Percentiles rank a stretch among this genome's conserved stretches.
phyloP scores from a whole-genome alignment of 352 stramenopile genomes.

The Globisporangium polare region DNA sequence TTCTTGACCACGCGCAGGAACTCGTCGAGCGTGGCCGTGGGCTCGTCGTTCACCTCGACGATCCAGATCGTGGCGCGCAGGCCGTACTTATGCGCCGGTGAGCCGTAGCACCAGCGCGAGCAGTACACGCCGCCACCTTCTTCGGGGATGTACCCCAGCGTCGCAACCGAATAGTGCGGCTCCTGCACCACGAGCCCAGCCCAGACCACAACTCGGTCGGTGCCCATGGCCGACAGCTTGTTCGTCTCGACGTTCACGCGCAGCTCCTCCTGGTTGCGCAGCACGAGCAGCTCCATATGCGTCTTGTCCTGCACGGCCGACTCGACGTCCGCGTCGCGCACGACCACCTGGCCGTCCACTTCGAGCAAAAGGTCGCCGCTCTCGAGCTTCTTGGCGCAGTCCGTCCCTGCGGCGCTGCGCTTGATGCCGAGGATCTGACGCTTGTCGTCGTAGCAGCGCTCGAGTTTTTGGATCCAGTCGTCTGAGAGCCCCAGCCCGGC shows the following conservation, averaged over 20 bases:
- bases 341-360: slow-evolving; percentile 69
- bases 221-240: slow-evolving; percentile 74
- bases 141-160: slow-evolving; percentile 82
- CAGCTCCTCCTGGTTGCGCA: slow-evolving; percentile 74
- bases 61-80: slow-evolving; percentile 90
- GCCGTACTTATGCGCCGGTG: slow-evolving; percentile 88
- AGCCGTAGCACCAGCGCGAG: slow-evolving; percentile 90
- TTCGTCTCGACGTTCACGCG: slow-evolving; percentile 54
- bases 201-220: slow-evolving; percentile 88
- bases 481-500: slow-evolving; percentile 81
- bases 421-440: slow-evolving; percentile 87
- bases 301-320: slow-evolving; percentile 44
- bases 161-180: slow-evolving; percentile 84
- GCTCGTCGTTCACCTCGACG: slow-evolving; percentile 86
- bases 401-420: slow-evolving; percentile 60
- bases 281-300: slow-evolving; percentile 54
- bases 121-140: slow-evolving; percentile 85
- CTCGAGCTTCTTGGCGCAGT: slow-evolving; percentile 62
- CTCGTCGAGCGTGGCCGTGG: slow-evolving; percentile 75
- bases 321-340: slow-evolving; percentile 82
- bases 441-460: slow-evolving; percentile 74
- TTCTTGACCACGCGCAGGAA: slow-evolving; percentile 83
- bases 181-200: slow-evolving; percentile 90
- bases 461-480: slow-evolving; percentile 81
- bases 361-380: slow-evolving; percentile 85